These are phyloP conservation scores for Chlamydomonas schloesseri DNA, from an alignment of 139 green algal genomes.

Conservation along the genomic window DNA sequence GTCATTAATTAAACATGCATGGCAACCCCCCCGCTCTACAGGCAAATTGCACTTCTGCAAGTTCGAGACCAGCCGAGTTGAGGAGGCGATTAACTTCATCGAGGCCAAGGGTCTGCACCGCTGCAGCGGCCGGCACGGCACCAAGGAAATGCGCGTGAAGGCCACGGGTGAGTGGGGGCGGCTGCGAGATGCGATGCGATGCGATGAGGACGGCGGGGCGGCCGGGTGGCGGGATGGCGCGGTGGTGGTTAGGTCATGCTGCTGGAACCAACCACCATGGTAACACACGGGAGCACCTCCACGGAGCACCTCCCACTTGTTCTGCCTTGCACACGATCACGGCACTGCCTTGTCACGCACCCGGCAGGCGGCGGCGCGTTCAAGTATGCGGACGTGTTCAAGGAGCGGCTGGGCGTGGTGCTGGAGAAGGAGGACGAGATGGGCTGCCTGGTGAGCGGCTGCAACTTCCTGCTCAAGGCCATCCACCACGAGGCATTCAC, in stretches of 20 bases:
- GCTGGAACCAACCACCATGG: too few species aligned
- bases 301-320: too few species aligned
- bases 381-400: constrained; percentile 92
- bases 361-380: constrained; percentile 82
- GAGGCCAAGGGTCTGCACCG: constrained; percentile 92
- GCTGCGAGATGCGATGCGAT: too few species aligned
- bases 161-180: constrained; percentile 60
- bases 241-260: too few species aligned
- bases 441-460: constrained; percentile 86
- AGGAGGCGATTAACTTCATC: constrained; percentile 96
- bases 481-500: constrained; percentile 97
- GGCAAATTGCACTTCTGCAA: constrained; percentile 97
- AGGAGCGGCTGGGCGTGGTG: constrained; percentile 88
- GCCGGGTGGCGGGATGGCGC: too few species aligned
- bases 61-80: constrained; percentile 93
- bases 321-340: neutral
- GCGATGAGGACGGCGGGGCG: too few species aligned
- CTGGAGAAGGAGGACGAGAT: constrained; percentile 97
- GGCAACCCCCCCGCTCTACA: too few species aligned
- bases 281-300: too few species aligned
- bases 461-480: constrained; percentile 96
- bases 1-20: too few species aligned
- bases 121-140: constrained; percentile 47
- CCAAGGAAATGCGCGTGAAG: constrained; percentile 67
- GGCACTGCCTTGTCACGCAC: neutral